Conservation (phyloP, 345 rosid species). For the Barbarea vulgaris region DNA sequence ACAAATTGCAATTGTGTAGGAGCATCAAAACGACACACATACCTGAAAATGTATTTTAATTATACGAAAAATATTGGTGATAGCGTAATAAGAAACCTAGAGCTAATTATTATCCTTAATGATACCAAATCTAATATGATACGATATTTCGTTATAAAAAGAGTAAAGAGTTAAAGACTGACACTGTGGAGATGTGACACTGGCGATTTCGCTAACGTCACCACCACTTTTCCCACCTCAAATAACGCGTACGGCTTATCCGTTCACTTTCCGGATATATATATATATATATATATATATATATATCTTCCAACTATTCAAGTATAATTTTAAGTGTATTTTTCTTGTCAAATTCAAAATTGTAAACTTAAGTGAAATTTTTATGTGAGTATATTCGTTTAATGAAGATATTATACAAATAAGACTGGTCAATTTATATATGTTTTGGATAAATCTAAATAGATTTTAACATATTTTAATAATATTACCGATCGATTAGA, state of each 20-base stretch:
- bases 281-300: no score
- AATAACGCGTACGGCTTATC: conserved; percentile 8
- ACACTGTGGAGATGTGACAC: conserved; percentile 38
- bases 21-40: conserved; percentile 24
- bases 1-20: conserved; percentile 4
- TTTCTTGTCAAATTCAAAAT: no score
- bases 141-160: conserved; percentile 24
- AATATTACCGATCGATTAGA: no score
- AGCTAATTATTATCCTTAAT: conserved; percentile 39
- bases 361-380: no score
- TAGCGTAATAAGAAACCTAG: conserved; percentile 36
- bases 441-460: no score
- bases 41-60: background rate
- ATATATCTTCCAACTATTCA: background rate
- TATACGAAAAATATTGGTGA: background rate
- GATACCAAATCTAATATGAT: conserved; percentile 46
- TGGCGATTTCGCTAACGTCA: conserved; percentile 46
- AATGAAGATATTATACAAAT: no score
- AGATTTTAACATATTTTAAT: no score
- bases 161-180: conserved; percentile 26
- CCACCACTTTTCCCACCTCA: conserved; percentile 25
- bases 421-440: no score
- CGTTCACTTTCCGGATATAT: background rate
- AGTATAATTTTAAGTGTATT: no score
- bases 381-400: no score